These are phyloP conservation scores for Coniochaeta hoffmannii DNA, from an alignment of 2,329 filamentous ascomycete genomes.

Conservation along the genomic window DNA sequence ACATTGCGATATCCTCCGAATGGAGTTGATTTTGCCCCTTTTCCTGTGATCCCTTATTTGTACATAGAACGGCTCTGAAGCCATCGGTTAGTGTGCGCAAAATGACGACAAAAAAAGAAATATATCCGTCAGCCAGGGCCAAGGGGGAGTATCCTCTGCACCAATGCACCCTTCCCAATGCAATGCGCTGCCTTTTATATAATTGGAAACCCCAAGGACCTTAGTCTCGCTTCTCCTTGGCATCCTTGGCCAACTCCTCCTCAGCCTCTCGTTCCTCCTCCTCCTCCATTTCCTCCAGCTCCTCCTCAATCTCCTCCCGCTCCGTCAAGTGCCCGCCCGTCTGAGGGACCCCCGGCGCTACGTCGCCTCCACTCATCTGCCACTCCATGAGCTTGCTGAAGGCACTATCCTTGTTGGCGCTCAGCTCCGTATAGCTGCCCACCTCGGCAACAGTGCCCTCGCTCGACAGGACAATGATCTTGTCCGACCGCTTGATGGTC, in stretches of 20 bases:
- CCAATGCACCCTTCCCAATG: not conserved
- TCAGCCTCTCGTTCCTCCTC: constrained; percentile 17
- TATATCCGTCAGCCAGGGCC: not conserved
- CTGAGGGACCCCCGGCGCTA: constrained; percentile 31
- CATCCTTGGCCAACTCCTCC: constrained; percentile 5
- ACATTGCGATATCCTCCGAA: not conserved
- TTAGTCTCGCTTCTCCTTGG: constrained; percentile 7
- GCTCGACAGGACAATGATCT: constrained; percentile 82
- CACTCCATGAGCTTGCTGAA: constrained; percentile 98
- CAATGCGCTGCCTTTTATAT: not conserved
- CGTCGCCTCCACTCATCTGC: constrained; percentile 86
- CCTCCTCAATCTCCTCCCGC: constrained; percentile 43
- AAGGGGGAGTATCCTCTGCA: not conserved
- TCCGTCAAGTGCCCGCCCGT: constrained; percentile 37
- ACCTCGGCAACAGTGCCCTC: constrained; percentile 88
- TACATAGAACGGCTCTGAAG: not conserved
- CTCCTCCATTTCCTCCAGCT: constrained; percentile 32
- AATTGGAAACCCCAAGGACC: not conserved
- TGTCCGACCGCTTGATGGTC: constrained; percentile 92
- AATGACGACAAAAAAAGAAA: not conserved
- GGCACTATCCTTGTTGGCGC: constrained; percentile 65
- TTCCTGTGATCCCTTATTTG: not conserved
- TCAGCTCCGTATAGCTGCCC: constrained; percentile 74
- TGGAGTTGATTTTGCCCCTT: not conserved
- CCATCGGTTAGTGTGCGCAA: not conserved